Base-by-base conservation (phyloP, 2,329 filamentous ascomycete genomes). In the Diaporthe eres region DNA sequence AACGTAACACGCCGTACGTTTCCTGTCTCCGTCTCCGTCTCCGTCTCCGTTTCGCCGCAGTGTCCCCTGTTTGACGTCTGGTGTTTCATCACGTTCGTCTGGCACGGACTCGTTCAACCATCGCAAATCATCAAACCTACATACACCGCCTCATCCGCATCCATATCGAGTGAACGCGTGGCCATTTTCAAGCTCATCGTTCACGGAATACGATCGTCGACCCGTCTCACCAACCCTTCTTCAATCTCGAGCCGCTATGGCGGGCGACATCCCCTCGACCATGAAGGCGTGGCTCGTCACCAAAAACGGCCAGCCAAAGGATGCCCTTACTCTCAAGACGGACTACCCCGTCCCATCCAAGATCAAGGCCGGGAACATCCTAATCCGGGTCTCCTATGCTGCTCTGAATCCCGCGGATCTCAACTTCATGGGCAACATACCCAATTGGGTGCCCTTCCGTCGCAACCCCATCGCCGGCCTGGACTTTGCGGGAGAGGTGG, bases 361-460 rank as follows among this genome's bases (percentile, higher is more conserved):
- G 65, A 37, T 77, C 28, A 80, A 71, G 19, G 60, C 72, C 39
- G 60, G 75, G 12, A 75, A 82, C 37, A 76, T 85, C 57, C 79
- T 84, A 58, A 72, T 85, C 61, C 80, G 78, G 60, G 80, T 85
- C 42, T 78, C 80, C 12, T 80, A 84, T 77, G 82, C 83, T 4
- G 80, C 83, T 19, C 81, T 85, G 65, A 85, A 86, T 77, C 84
- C 83, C 17, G 84, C 80, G 73, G 83, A 85, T 76, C 71, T 83
- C 10, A 78, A 82, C 63, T 80, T 82, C 71, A 83, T 85, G 77
- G 51, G 49, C 37, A 65, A 77, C 37, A 77, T 85, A 47, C 81
- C 80, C 15, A 77, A 79, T 12, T 80, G 82, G 78, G 63, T 84
- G 15, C 84, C 82, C 17, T 83, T 82, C 60, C 81, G 82, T 7